phyloP scores from a whole-genome alignment of 305 asterid genomes.

The Fraxinus baroniana region DNA sequence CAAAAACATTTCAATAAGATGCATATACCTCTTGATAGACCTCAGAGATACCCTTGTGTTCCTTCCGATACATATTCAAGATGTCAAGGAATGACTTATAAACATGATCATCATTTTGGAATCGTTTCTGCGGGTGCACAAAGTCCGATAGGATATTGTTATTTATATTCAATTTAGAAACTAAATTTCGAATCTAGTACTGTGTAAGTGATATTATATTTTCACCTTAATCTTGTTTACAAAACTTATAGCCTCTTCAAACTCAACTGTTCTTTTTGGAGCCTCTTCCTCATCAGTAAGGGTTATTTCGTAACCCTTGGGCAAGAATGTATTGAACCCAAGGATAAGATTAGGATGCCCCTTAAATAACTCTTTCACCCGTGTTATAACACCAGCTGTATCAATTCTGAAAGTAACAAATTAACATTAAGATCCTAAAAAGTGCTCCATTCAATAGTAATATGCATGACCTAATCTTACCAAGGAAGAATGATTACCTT shows the following conservation, averaged over 20 bases:
- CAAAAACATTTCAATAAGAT: background rate
- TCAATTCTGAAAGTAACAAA: constrained; percentile 62
- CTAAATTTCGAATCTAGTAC: background rate
- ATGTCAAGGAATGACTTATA: constrained; percentile 95
- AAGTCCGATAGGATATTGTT: constrained; percentile 19
- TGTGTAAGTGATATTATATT: constrained; percentile 9
- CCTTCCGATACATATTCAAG: constrained; percentile 95
- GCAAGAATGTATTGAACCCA: constrained; percentile 96
- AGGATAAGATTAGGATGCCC: constrained; percentile 89
- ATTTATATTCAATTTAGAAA: constrained; percentile 14
- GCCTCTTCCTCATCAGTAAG: constrained; percentile 81
- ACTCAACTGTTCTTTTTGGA: constrained; percentile 88
- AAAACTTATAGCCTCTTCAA: constrained; percentile 92
- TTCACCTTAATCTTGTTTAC: constrained; percentile 91
- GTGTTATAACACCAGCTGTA: constrained; percentile 80
- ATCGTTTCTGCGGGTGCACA: constrained; percentile 69
- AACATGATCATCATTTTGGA: constrained; percentile 84
- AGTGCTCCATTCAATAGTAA: constrained; percentile 11
- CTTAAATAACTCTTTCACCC: constrained; percentile 84
- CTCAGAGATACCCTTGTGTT: constrained; percentile 89
- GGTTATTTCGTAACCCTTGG: constrained; percentile 92
- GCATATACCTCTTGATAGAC: constrained; percentile 86
- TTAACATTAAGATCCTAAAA: constrained; percentile 7
- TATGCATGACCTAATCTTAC: constrained; percentile 7
- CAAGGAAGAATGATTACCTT: constrained; percentile 48